phyloP scores from a whole-genome alignment of 176 grass and related monocot species.

The Themeda triandra region DNA sequence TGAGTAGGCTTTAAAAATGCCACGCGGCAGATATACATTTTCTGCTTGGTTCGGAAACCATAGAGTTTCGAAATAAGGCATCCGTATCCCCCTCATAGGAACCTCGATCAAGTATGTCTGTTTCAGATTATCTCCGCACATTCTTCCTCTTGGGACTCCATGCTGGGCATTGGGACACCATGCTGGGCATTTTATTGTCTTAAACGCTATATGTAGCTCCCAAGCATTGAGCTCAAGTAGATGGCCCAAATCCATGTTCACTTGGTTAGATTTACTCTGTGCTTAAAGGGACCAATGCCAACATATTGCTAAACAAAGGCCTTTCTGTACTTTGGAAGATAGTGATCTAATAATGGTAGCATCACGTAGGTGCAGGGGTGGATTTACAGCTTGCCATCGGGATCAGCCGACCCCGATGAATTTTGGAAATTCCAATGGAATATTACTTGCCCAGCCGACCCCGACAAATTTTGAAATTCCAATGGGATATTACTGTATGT shows the following conservation, averaged over 20 bases:
- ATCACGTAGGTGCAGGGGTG: not conserved
- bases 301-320: not conserved
- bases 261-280: not conserved
- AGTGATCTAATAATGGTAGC: not conserved
- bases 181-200: not conserved
- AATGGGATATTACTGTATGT: not conserved
- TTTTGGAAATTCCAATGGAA: not conserved
- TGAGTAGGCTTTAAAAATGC: not conserved
- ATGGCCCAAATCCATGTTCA: not conserved
- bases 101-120: not conserved
- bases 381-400: not conserved
- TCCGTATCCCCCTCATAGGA: not conserved
- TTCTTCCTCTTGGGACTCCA: not conserved
- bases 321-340: not conserved
- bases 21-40: not conserved
- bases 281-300: not conserved
- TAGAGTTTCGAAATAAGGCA: not conserved
- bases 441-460: no score
- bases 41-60: not conserved
- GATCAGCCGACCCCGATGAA: no score
- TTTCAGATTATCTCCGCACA: not conserved
- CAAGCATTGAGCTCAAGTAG: not conserved
- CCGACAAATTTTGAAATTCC: no score
- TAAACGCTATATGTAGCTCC: not conserved
- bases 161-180: no score